A percentile compares a stretch with the other conserved stretches of the same genome.
phyloP scores from a whole-genome alignment of 164 flowering plant genomes.

The Stephania yunnanensis region DNA sequence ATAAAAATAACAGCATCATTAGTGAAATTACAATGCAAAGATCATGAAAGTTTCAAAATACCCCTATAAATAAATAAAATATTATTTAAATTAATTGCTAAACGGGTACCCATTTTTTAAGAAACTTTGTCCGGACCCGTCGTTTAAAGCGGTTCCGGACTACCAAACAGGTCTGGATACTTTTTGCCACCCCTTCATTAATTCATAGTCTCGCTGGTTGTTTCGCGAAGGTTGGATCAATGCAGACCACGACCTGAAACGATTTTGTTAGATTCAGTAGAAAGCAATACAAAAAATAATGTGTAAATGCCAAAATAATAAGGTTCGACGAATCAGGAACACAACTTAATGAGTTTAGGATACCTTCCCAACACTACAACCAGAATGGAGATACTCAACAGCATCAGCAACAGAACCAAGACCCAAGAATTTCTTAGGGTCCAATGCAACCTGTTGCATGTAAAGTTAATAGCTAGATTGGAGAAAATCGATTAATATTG shows the following conservation, averaged over 20 bases:
- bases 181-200: background rate
- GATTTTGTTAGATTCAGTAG: background rate
- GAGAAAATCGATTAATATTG: background rate
- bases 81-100: too few species aligned
- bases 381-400: slow-evolving; percentile 96
- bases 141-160: too few species aligned
- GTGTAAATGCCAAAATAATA: background rate
- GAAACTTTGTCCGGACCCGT: too few species aligned
- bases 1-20: too few species aligned
- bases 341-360: background rate
- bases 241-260: slow-evolving; percentile 83
- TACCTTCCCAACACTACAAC: slow-evolving; percentile 96
- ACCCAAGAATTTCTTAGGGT: slow-evolving; percentile 75
- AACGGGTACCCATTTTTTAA: too few species aligned
- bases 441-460: slow-evolving; percentile 50
- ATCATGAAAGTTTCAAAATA: too few species aligned
- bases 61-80: too few species aligned
- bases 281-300: background rate
- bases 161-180: too few species aligned
- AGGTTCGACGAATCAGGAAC: background rate
- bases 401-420: slow-evolving; percentile 82
- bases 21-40: too few species aligned
- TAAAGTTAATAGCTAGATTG: background rate
- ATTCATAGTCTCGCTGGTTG: slow-evolving; percentile 55
- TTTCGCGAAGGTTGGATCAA: slow-evolving; percentile 58